Evolutionary conservation across 257 asterid species (phyloP), one percentile per base, ranked within the genome.

Genomic region (Rhazya stricta): DNA sequence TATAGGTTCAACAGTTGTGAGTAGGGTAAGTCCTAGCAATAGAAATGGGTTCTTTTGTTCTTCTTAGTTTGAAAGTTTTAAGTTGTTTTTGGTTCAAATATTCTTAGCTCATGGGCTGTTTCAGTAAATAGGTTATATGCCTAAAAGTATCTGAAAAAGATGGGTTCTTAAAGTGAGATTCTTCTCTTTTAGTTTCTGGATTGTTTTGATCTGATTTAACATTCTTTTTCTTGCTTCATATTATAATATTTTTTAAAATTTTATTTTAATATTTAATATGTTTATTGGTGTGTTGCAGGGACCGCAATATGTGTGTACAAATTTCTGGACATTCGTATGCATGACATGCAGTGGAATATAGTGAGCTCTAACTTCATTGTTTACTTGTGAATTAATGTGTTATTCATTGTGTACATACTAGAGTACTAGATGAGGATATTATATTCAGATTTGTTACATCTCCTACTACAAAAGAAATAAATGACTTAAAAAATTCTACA

Each of bases 251-350:
- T 30, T 25, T 46, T 3, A 48, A 6, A 2, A n/a, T n/a, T 39
- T 51, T 25, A 37, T 43, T 58, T 30, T 72, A 32, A 32, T 43
- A 32, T 46, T 53, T 71, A 23, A 67, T 70, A 65, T 54, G 48
- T 46, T 23, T 36, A 9, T 78, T 72, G 76, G n/a, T 68, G 45
- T 81, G 75, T 60, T 82, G 91, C 93, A 94, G 99, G 99, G 96
- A 69, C 99, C 99, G 80, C 99, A 94, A 69, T 94, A 92, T 72
- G 96, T 90, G 21, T 94, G 99, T 80, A 90, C 97, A 67, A 91
- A 87, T 76, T 94, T 94, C 78, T 94, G 97, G 97, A 92, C 99
- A 46, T 94, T 94, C 83, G 90, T 90, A 70, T 94, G 99, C 77
- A 84, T 77, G 74, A 84, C 97, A 3, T 94, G 99, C 93, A 88